Conservation (phyloP, 306 rosid species). For the Coriaria nepalensis region DNA sequence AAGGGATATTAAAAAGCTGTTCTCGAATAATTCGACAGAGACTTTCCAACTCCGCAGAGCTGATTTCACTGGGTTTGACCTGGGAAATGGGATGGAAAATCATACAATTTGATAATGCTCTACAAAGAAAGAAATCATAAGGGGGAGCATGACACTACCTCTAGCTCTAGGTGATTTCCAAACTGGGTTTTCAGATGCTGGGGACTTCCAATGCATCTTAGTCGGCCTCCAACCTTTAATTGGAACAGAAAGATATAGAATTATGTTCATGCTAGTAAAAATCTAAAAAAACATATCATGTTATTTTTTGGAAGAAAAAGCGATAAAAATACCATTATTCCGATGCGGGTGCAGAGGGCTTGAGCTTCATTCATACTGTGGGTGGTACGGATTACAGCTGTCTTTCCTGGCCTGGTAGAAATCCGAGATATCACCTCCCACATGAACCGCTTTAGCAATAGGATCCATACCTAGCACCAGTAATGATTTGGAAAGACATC, state of each 20-base stretch:
- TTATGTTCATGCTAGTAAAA: constrained; percentile 7
- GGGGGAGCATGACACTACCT: constrained; percentile 32
- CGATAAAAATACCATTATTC: constrained; percentile 58
- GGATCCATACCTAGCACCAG: constrained; percentile 80
- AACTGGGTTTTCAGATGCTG: constrained; percentile 86
- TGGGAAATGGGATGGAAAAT: constrained; percentile 19
- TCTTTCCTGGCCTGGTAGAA: constrained; percentile 88
- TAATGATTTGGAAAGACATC: constrained; percentile 9
- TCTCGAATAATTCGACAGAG: constrained; percentile 61
- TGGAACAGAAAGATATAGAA: constrained; percentile 13
- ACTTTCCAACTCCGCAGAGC: constrained; percentile 48
- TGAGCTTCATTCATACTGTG: constrained; percentile 99
- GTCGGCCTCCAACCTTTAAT: constrained; percentile 77
- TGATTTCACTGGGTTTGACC: constrained; percentile 83
- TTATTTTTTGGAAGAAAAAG: constrained; percentile 17
- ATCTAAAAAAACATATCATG: no score
- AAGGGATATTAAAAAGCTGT: constrained; percentile 42
- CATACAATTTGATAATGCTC: constrained; percentile 16
- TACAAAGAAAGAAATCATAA: neutral
- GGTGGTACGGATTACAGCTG: constrained; percentile 86
- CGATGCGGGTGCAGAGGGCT: constrained; percentile 87
- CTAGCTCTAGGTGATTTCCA: constrained; percentile 87
- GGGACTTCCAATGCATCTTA: constrained; percentile 88
- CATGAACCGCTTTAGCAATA: constrained; percentile 91
- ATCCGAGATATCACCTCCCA: constrained; percentile 95